Conservation (phyloP, 805 yeast genomes). For the Hyphopichia homilentoma region DNA sequence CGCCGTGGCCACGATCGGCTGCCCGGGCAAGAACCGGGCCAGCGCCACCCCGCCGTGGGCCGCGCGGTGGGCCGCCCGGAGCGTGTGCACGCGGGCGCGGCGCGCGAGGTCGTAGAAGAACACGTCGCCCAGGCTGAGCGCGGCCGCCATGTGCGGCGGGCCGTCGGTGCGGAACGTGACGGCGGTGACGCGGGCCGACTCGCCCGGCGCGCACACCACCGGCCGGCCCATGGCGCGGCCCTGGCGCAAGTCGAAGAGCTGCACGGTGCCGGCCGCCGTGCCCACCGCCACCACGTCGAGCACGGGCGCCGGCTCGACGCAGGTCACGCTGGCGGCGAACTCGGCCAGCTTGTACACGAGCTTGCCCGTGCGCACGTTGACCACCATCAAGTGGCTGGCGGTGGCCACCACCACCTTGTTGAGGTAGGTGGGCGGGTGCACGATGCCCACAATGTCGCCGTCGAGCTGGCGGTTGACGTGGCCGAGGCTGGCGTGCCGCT, state of each 20-base stretch:
- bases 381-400: constrained; percentile 52
- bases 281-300: constrained; percentile 83
- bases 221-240: constrained; percentile 49
- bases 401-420: constrained; percentile 89
- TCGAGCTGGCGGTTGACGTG: constrained; percentile 51
- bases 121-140: constrained; percentile 75
- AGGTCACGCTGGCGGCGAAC: constrained; percentile 51
- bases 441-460: constrained; percentile 65
- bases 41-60: constrained; percentile 72
- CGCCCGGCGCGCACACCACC: constrained; percentile 44
- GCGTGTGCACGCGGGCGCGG: constrained; percentile 68
- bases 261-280: constrained; percentile 61
- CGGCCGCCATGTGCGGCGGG: constrained; percentile 74
- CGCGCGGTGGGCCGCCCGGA: constrained; percentile 71
- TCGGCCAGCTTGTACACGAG: constrained; percentile 54
- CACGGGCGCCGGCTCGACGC: constrained; percentile 82
- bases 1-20: constrained; percentile 81
- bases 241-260: constrained; percentile 63
- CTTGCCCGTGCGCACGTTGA: constrained; percentile 77
- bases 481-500: constrained; percentile 60
- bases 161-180: constrained; percentile 92
- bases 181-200: constrained; percentile 46
- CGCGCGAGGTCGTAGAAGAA: constrained; percentile 79
- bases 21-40: constrained; percentile 79
- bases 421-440: constrained; percentile 88